These are phyloP conservation scores for Dryadomyces sulphureus DNA, from an alignment of 2,329 filamentous ascomycete species.

Conservation along the genomic window DNA sequence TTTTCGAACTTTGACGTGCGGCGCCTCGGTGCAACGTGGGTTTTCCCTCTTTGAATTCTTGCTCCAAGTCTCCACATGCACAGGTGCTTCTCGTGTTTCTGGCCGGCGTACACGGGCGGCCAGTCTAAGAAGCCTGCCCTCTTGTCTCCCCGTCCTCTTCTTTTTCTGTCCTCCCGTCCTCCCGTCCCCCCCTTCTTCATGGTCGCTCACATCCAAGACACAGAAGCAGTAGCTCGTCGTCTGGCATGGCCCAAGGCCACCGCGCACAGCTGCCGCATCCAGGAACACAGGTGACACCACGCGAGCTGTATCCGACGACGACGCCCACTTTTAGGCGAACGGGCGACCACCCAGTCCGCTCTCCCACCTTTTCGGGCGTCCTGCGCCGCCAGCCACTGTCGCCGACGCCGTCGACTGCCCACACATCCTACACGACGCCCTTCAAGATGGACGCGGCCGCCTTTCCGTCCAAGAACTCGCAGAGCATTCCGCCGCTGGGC, in stretches of 20 bases:
- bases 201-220: conserved; percentile 1
- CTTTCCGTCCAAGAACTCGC: conserved; percentile 22
- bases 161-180: conserved; percentile 7
- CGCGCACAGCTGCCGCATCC: conserved; percentile 38
- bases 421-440: conserved; percentile 26
- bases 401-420: conserved; percentile 33
- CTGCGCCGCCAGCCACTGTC: conserved; percentile 38
- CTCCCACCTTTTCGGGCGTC: conserved; percentile 32
- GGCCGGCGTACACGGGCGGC: too few species aligned
- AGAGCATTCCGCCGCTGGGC: conserved; percentile 37
- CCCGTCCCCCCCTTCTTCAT: conserved; percentile 3
- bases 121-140: too few species aligned
- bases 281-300: conserved; percentile 30
- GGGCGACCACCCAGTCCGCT: conserved; percentile 34
- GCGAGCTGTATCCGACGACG: conserved; percentile 37
- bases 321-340: conserved; percentile 35
- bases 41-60: conserved; percentile 14
- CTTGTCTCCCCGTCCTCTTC: too few species aligned
- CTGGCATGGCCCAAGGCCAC: conserved; percentile 44
- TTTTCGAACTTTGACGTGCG: conserved; percentile 37
- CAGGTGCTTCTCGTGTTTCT: too few species aligned
- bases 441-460: conserved; percentile 38
- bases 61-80: conserved; percentile 1
- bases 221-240: conserved; percentile 31
- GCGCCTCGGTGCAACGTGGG: conserved; percentile 40